Base-by-base conservation (phyloP, 208 protist species). In the Lotmaria passim region DNA sequence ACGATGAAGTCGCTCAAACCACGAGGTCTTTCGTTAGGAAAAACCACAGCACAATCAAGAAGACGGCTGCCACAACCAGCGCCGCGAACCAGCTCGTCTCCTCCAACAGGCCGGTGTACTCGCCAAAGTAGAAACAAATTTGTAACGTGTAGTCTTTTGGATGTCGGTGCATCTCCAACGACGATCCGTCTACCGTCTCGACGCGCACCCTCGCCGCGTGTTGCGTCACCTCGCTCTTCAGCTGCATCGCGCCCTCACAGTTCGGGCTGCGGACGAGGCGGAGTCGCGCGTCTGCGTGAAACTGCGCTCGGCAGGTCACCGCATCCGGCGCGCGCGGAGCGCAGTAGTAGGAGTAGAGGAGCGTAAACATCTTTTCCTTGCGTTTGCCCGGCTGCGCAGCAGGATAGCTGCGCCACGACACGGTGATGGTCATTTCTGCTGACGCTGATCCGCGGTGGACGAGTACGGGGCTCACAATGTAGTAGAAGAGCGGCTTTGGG, bases 21-120 rank as follows among this genome's bases (percentile, higher is more conserved):
- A 69, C 47, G 21, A 93, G 65, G 61, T 93, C 88, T 56, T 89
- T 90, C 0, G 85, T 93, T 21, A 93, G 58, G 34, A 93, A 52
- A 7, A 81, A 76, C 88, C 88, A 93, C 7, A 89, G 28, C 12
- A 81, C 28, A 21, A 88, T 38, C n/a, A 78, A 69, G 2, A 73
- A 34, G 39, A 83, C 75, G 15, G 75, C 43, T 6, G 78, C 48
- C n/a, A 90, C n/a, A 21, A 60, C 30, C 7, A 73, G 43, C 6
- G 78, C 46, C 3, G 70, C 81, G 15, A 79, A 80, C 6, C 43
- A 39, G 57, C 62, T 81, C 15, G 66, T 57, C 26, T 79, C 70
- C 38, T 86, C 76, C 23, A 74, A 38, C 3, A 43, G 6, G 14
- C 63, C 64, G 31, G 70, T 33, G 43, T 60, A 21, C 21, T 75